These are phyloP conservation scores for Linnemannia schmuckeri DNA, from an alignment of 192 early-diverging fungal species.

Conservation along the genomic window DNA sequence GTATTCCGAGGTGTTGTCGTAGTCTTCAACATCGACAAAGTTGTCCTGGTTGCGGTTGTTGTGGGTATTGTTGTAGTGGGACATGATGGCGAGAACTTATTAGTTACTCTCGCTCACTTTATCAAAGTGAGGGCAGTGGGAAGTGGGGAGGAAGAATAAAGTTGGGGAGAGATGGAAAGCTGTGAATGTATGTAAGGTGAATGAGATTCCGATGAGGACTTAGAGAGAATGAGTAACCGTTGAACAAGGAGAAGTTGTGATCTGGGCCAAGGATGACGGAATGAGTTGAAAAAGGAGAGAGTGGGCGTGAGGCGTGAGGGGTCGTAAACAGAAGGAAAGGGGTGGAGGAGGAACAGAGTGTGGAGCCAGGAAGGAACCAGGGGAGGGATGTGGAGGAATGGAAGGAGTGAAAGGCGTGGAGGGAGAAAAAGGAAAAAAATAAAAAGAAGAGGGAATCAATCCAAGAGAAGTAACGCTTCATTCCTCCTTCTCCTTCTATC, in stretches of 20 bases:
- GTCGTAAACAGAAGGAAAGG: neutral
- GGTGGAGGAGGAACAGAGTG: neutral
- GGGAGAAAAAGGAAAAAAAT: neutral
- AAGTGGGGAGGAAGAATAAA: neutral
- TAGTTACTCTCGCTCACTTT: neutral
- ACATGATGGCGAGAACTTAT: constrained; percentile 1
- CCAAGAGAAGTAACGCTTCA: too few species aligned
- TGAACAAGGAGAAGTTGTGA: neutral
- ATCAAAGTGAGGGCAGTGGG: neutral
- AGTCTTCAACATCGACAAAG: constrained; percentile 11
- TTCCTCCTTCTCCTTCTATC: too few species aligned
- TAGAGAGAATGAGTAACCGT: neutral
- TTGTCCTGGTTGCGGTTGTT: neutral
- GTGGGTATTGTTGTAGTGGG: constrained; percentile 6
- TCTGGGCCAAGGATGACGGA: neutral
- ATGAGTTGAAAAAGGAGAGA: neutral
- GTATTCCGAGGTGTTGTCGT: neutral
- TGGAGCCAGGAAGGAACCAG: constrained; percentile 6
- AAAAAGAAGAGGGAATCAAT: neutral
- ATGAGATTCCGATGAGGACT: constrained; percentile 9
- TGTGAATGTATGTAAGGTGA: neutral
- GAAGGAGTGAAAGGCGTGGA: neutral
- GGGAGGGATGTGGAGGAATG: too few species aligned
- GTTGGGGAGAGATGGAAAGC: neutral
- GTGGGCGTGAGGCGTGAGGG: neutral